Percentiles rank a stretch among this genome's conserved stretches.
These are phyloP conservation scores for Acorus gramineus DNA, from an alignment of 106 monocot genomes.

Conservation along the genomic window DNA sequence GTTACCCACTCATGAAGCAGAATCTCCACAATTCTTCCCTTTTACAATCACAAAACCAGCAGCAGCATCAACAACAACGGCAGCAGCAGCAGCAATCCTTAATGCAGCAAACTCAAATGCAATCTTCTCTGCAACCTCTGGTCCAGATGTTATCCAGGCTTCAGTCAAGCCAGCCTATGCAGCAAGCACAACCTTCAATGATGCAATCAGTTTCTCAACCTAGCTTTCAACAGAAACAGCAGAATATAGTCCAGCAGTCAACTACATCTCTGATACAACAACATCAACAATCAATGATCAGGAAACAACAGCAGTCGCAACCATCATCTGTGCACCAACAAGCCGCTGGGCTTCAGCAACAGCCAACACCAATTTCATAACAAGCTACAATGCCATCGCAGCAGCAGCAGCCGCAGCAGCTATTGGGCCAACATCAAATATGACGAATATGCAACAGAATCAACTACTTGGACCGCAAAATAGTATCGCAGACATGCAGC, in stretches of 20 bases:
- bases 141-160: slow-evolving; percentile 51
- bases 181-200: slow-evolving; percentile 37
- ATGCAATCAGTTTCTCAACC: slow-evolving; percentile 35
- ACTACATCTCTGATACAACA: slow-evolving; percentile 37
- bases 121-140: slow-evolving; percentile 39
- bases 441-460: slow-evolving; percentile 37
- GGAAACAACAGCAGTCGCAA: slow-evolving; percentile 42
- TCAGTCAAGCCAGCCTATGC: slow-evolving; percentile 37
- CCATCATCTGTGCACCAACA: slow-evolving; percentile 33
- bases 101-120: slow-evolving; percentile 37
- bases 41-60: slow-evolving; percentile 28
- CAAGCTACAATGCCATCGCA: slow-evolving; percentile 31
- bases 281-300: slow-evolving; percentile 35
- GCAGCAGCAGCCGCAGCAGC: slow-evolving; percentile 32
- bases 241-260: slow-evolving; percentile 51
- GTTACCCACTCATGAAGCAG: slow-evolving; percentile 7
- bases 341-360: slow-evolving; percentile 36
- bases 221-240: slow-evolving; percentile 47
- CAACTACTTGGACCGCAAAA: slow-evolving; percentile 51
- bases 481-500: slow-evolving; percentile 41
- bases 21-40: slow-evolving; percentile 30
- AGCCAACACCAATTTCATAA: slow-evolving; percentile 28
- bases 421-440: slow-evolving; percentile 44
- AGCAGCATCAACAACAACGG: slow-evolving; percentile 32
- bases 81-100: slow-evolving; percentile 48